Conservation (phyloP, 139 green algal genomes). For the Choricystis sp. region DNA sequence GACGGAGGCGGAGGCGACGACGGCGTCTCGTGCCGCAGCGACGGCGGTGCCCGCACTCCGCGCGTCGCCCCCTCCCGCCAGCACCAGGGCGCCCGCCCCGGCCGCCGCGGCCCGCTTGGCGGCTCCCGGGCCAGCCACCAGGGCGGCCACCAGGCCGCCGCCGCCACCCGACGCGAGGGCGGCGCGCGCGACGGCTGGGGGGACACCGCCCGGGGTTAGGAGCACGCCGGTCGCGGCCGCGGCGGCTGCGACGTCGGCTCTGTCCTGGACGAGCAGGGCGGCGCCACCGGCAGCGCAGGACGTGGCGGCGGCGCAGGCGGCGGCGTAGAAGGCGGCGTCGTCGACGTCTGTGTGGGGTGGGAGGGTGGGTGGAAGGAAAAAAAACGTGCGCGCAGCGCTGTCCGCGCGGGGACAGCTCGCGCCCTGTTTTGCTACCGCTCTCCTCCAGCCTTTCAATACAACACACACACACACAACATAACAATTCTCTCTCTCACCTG, state of each 20-base stretch:
- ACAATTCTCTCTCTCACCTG: background rate
- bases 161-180: constrained; percentile 32
- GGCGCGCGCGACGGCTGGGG: constrained; percentile 63
- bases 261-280: constrained; percentile 62
- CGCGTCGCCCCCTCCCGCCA: constrained; percentile 12
- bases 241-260: constrained; percentile 73
- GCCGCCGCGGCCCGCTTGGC: constrained; percentile 49
- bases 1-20: constrained; percentile 34
- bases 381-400: too few species aligned
- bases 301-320: background rate
- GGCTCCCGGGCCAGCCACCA: constrained; percentile 23
- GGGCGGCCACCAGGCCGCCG: constrained; percentile 40
- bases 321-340: background rate
- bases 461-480: background rate
- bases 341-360: background rate
- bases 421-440: too few species aligned
- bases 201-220: constrained; percentile 56
- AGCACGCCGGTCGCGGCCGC: constrained; percentile 69
- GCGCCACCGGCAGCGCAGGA: constrained; percentile 53
- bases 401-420: too few species aligned
- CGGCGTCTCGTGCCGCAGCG: constrained; percentile 1
- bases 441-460: too few species aligned
- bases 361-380: background rate
- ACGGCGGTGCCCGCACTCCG: background rate
- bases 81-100: constrained; percentile 58